Conservation (phyloP, 23 red algal genomes). For the Cyanidium caldarium region DNA sequence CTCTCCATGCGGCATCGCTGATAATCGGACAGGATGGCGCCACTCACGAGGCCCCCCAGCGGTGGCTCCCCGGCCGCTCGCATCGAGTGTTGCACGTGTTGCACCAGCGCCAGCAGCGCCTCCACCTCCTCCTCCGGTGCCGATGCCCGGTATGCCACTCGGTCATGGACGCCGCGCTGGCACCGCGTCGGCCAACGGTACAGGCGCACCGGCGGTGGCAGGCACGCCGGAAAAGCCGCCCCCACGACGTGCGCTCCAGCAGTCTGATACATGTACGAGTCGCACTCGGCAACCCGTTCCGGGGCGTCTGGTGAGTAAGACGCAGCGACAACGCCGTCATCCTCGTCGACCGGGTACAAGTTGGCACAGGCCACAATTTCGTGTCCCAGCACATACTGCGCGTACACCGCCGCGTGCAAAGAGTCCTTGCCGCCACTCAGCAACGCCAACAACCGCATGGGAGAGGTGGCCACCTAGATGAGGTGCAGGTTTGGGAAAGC, state of each 20-base stretch:
- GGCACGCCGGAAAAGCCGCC: slow-evolving; percentile 16
- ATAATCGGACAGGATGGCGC: slow-evolving; percentile 91
- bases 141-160: neutral
- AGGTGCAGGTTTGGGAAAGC: neutral
- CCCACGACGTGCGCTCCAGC: slow-evolving; percentile 30
- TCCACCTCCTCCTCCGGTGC: slow-evolving; percentile 55
- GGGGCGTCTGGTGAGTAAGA: neutral
- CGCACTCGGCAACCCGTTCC: slow-evolving; percentile 17
- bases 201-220: slow-evolving; percentile 4
- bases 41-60: slow-evolving; percentile 43
- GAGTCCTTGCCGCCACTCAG: slow-evolving; percentile 90
- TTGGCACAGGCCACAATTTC: slow-evolving; percentile 55
- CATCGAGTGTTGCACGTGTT: slow-evolving; percentile 11
- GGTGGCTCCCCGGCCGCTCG: neutral
- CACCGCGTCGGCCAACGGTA: slow-evolving; percentile 1
- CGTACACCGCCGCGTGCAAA: slow-evolving; percentile 31
- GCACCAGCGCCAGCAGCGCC: slow-evolving; percentile 39
- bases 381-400: slow-evolving; percentile 37
- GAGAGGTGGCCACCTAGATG: neutral
- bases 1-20: slow-evolving; percentile 80
- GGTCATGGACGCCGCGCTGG: slow-evolving; percentile 12
- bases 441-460: slow-evolving; percentile 36
- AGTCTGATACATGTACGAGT: slow-evolving; percentile 91
- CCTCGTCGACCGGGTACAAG: slow-evolving; percentile 28
- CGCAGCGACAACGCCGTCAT: neutral